Conservation (phyloP, 495 filamentous ascomycete genomes). For the Lophiotrema nucula region DNA sequence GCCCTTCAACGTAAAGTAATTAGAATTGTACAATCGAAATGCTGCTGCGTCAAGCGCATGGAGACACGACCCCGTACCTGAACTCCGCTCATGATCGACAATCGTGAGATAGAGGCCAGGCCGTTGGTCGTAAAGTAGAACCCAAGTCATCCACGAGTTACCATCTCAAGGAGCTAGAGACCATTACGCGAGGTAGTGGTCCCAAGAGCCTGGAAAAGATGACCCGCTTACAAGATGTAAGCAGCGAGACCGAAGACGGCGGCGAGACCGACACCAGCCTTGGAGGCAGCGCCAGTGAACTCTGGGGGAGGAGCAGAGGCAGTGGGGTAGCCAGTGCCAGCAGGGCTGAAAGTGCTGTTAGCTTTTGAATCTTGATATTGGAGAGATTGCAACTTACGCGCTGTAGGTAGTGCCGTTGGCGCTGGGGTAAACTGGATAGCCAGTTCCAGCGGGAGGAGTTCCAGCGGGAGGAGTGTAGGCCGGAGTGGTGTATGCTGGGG, state of each 20-base stretch:
- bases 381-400: constrained; percentile 29
- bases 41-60: constrained; percentile 1
- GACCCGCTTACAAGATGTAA: constrained; percentile 63
- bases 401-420: constrained; percentile 37
- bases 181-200: background rate
- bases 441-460: background rate
- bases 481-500: constrained; percentile 10
- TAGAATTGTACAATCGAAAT: constrained; percentile 29
- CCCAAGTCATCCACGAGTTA: constrained; percentile 10
- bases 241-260: constrained; percentile 66
- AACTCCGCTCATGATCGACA: constrained; percentile 28
- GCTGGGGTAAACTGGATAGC: constrained; percentile 7
- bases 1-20: constrained; percentile 22
- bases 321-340: constrained; percentile 37
- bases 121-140: constrained; percentile 17
- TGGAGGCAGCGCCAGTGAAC: constrained; percentile 40
- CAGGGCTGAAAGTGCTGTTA: constrained; percentile 34
- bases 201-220: background rate
- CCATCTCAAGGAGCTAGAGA: constrained; percentile 3
- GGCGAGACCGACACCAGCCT: constrained; percentile 59
- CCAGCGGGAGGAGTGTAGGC: constrained; percentile 1
- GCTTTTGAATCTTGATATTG: too few relatives aligned
- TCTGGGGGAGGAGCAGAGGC: constrained; percentile 55
- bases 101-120: constrained; percentile 28
- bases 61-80: constrained; percentile 1